Conservation (phyloP, 2,329 filamentous ascomycete genomes). For the Colletotrichum sidae region DNA sequence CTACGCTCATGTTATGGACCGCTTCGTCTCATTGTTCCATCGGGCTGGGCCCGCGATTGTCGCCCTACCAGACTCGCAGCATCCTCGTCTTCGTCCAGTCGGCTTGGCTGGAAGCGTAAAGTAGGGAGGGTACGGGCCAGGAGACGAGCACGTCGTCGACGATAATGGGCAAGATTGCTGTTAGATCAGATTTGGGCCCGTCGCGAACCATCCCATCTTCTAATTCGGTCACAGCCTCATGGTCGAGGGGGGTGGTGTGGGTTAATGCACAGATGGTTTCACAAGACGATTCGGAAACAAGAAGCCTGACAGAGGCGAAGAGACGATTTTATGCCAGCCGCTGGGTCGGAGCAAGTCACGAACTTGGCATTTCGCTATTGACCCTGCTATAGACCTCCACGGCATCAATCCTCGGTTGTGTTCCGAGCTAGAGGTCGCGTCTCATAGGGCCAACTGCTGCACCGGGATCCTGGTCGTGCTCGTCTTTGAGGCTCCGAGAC, state of each 20-base stretch:
- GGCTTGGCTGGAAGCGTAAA: slow-evolving; percentile 5
- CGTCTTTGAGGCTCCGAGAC: slow-evolving; percentile 13
- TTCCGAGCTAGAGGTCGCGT: slow-evolving; percentile 30
- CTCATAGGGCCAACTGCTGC: slow-evolving; percentile 23
- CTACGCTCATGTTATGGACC: slow-evolving; percentile 25
- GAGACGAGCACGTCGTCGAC: slow-evolving; percentile 1
- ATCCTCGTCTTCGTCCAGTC: slow-evolving; percentile 5
- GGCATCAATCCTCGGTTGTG: slow-evolving; percentile 30
- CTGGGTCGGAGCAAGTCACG: neutral
- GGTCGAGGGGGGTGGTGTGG: neutral
- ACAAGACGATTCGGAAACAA: slow-evolving; percentile 34
- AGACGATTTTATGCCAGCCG: slow-evolving; percentile 28
- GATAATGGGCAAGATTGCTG: neutral
- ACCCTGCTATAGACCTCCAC: slow-evolving; percentile 15
- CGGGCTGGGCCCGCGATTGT: slow-evolving; percentile 4
- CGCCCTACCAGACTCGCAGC: slow-evolving; percentile 11
- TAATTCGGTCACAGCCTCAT: slow-evolving; percentile 21
- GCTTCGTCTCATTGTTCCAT: slow-evolving; percentile 20
- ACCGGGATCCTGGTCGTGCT: slow-evolving; percentile 10
- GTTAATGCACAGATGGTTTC: slow-evolving; percentile 33
- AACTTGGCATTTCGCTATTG: too few species aligned
- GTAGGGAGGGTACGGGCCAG: slow-evolving; percentile 10
- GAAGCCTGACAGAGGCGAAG: slow-evolving; percentile 11
- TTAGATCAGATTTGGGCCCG: slow-evolving; percentile 27
- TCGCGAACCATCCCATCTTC: slow-evolving; percentile 30